Evolutionary conservation across 352 stramenopile species (phyloP).

Genomic region (Globisporangium orthogonon): DNA sequence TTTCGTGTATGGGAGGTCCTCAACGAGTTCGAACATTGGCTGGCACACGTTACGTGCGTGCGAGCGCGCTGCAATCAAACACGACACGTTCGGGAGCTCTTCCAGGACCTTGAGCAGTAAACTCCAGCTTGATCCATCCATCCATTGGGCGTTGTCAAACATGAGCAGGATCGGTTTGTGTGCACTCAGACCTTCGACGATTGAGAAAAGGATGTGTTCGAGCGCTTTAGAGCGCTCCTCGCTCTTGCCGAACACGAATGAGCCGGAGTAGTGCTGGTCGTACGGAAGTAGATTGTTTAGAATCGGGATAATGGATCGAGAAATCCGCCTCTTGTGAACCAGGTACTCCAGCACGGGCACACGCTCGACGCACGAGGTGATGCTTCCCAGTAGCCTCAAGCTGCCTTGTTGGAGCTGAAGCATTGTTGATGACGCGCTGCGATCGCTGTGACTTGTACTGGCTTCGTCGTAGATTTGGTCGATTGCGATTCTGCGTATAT

Average conservation of each 20-base stretch:
- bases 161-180: slow-evolving; percentile 57
- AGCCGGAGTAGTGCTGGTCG: slow-evolving; percentile 21
- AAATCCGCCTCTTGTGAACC: slow-evolving; percentile 34
- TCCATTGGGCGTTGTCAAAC: slow-evolving; percentile 76
- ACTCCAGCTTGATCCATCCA: slow-evolving; percentile 55
- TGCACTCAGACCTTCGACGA: slow-evolving; percentile 43
- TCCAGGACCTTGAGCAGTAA: slow-evolving; percentile 53
- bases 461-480: neutral
- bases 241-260: slow-evolving; percentile 15
- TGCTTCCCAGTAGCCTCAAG: neutral
- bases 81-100: slow-evolving; percentile 50
- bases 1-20: slow-evolving; percentile 27
- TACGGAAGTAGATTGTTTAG: slow-evolving; percentile 51
- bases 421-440: neutral
- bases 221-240: slow-evolving; percentile 46
- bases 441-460: neutral
- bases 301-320: slow-evolving; percentile 29
- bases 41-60: slow-evolving; percentile 28
- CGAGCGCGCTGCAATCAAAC: slow-evolving; percentile 40
- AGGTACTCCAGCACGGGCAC: slow-evolving; percentile 54
- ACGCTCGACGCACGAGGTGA: slow-evolving; percentile 25
- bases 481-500: neutral
- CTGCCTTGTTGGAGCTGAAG: neutral
- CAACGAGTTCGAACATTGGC: slow-evolving; percentile 32
- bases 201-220: slow-evolving; percentile 44